Evolutionary conservation across 2,329 filamentous ascomycete species (phyloP), one percentile per base, ranked within the genome.

Genomic region (Hymenoscyphus scutula): DNA sequence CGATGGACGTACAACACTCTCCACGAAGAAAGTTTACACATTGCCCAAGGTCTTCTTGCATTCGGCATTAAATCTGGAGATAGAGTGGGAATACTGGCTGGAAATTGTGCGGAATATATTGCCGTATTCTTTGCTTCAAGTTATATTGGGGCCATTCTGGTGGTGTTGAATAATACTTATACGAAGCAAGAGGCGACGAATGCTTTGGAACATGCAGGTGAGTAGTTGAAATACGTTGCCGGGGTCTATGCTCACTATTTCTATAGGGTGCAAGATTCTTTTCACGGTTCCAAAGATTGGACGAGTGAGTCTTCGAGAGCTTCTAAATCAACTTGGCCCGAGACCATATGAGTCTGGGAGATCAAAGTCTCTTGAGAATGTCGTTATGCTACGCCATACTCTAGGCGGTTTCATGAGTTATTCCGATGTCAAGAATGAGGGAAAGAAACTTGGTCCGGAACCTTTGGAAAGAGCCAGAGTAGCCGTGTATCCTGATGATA

Each of bases 111-210:
- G 8, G 56, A 62, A 56, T 70, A 80, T 63, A 76, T 69, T 48
- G 64, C 64, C 6, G 62, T 70, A 2, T 68, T 70, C 57, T 70
- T 70, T 59, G 68, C 66, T 5, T 61, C 60, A 4, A 60, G 58
- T 17, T 62, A 68, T 54, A 81, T 89, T 19, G 87, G 88, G 10
- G 86, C 83, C 55, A 86, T 89, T 54, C 79, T 92, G 59, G 89
- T 92, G 30, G 91, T 92, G 53, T 78, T 93, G 67, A 93, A 93
- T 77, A 93, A 92, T 76, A 93, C 89, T 0, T 93, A 93, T 73
- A 93, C 90, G 1, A 81, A 87, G 1, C 84, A 82, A 1, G 90
- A 93, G 76, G 86, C 89, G 56, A 82, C 86, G 73, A 89, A 89
- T 74, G 90, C 88, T 10, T 75, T 93, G 30, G 82, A 83, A 60